Base-by-base conservation (phyloP, 495 filamentous ascomycete genomes). In the Chaetomium tenue region DNA sequence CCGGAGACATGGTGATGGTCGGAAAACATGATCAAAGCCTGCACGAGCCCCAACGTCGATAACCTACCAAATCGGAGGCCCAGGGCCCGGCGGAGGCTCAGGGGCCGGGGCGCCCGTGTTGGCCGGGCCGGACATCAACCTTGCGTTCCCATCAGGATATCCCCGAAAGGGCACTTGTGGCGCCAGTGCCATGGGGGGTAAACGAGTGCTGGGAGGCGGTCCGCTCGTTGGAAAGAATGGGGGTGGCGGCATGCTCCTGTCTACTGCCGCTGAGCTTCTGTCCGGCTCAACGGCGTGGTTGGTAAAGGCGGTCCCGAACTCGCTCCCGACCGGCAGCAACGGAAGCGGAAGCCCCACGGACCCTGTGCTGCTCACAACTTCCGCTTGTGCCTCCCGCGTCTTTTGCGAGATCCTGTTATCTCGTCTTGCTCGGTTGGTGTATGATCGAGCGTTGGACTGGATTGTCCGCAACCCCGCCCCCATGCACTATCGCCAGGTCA, bases 381-480 rank as follows among this genome's bases (percentile, higher is more conserved):
- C 46, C 11, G 48, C 22, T 15, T 61, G 62, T 3, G 39, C 54
- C 23, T 65, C 66, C n/a, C 62, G 46, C n/a, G 58, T 53, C 39
- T 56, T 61, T 13, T 58, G 61, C 15, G 40, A 47, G 2, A 47
- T 20, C 33, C 58, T 5, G 40, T 15, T 60, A 16, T 74, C 71
- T 37, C 67, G 68, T 47, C 79, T 73, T 70, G 78, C 76, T 23
- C 80, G 79, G 64, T 79, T 79, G 52, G 78, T 76, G 56, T 76
- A 73, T 22, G 78, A 75, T 57, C 81, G 74, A 20, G 79, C 76
- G 20, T 77, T 72, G 26, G 75, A 77, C 65, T 82, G 80, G 61
- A 83, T 75, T 73, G 78, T 81, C 57, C 77, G 75, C 37, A 82
- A 67, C 20, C 81, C 80, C 50, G 76, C 75, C 20, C 76, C 73